phyloP scores from a whole-genome alignment of 78 protist genomes.

The Neovahlkampfia damariscottae region DNA sequence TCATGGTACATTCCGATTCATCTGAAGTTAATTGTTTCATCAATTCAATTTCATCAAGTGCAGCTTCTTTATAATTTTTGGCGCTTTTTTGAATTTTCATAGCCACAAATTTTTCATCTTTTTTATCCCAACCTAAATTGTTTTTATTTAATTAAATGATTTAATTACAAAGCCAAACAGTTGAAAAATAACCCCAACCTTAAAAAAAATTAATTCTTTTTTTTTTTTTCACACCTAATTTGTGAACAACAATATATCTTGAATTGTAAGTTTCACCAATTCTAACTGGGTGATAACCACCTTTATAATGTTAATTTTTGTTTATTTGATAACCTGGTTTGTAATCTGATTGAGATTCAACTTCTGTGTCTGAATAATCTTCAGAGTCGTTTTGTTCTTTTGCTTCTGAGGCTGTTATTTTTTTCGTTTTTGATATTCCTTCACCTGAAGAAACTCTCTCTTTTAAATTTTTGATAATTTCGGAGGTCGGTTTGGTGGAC shows the following conservation, averaged over 20 bases:
- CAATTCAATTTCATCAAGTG: constrained; percentile 30
- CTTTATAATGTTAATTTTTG: constrained; percentile 32
- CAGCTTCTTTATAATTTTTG: constrained; percentile 35
- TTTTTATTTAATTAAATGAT: not conserved
- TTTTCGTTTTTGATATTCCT: too few relatives aligned
- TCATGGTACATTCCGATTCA: not conserved
- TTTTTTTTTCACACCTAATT: too few relatives aligned
- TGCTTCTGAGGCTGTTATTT: too few relatives aligned
- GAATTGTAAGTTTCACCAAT: constrained; percentile 60
- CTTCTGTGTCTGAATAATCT: too few relatives aligned
- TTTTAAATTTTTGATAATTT: too few relatives aligned
- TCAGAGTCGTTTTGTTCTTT: too few relatives aligned
- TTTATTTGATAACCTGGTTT: too few relatives aligned
- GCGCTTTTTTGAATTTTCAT: constrained; percentile 57
- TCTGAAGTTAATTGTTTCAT: constrained; percentile 10
- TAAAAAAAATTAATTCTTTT: too few relatives aligned
- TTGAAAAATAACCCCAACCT: constrained; percentile 99
- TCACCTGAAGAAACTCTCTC: too few relatives aligned
- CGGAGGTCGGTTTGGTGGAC: too few relatives aligned
- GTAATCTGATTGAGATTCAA: too few relatives aligned
- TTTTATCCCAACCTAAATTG: not conserved
- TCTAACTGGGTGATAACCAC: constrained; percentile 88
- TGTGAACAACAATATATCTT: constrained; percentile 62
- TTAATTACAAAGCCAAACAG: constrained; percentile 79
- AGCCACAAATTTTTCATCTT: constrained; percentile 22